Conservation (phyloP, 208 protist genomes). For the Trichomonas tenax region DNA sequence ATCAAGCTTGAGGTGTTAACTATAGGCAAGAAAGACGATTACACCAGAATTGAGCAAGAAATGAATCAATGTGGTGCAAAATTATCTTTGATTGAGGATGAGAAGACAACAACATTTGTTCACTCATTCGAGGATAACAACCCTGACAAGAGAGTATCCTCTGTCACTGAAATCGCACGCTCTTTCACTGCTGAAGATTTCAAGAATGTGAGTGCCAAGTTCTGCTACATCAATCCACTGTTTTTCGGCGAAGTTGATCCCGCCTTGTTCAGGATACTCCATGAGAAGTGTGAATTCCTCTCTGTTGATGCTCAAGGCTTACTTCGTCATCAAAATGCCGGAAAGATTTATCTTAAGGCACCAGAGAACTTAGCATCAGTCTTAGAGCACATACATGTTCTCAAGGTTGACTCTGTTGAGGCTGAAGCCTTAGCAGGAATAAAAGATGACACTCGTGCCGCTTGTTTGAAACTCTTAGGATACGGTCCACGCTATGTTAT, state of each 20-base stretch:
- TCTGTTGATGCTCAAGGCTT: not conserved
- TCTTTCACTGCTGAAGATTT: not conserved
- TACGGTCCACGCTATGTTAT: not conserved
- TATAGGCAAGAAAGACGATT: not conserved
- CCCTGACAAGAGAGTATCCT: not conserved
- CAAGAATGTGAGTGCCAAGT: not conserved
- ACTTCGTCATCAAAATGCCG: not conserved
- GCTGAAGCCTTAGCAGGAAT: not conserved
- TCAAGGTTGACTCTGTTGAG: not conserved
- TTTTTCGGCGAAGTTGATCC: constrained; percentile 3
- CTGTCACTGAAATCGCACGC: not conserved
- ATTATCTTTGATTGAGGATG: not conserved
- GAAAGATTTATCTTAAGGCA: not conserved
- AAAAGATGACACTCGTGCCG: not conserved
- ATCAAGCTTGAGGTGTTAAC: not conserved
- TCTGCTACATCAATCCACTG: not conserved
- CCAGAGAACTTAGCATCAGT: not conserved
- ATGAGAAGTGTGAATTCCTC: not conserved
- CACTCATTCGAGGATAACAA: not conserved
- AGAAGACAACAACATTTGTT: not conserved
- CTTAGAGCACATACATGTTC: not conserved
- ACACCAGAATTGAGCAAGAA: not conserved
- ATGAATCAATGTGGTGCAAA: not conserved
- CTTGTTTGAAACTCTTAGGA: not conserved
- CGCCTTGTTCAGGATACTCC: not conserved